phyloP scores from a whole-genome alignment of 1,284 basidiomycete species.

The Ceratobasidium sp. region DNA sequence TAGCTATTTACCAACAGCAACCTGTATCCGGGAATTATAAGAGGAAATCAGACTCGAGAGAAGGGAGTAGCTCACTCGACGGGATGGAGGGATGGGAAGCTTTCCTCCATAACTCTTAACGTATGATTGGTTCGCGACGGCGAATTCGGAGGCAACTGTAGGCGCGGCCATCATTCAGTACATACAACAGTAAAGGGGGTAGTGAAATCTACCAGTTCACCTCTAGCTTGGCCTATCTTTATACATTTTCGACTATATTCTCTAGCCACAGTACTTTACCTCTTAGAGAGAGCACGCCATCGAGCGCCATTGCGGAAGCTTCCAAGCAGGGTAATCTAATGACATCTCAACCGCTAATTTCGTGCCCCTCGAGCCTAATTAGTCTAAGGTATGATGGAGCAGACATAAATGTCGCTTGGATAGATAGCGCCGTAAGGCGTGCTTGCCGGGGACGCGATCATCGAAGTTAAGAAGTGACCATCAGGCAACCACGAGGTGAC shows the following conservation, averaged over 20 bases:
- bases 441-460: neutral
- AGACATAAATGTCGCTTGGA: neutral
- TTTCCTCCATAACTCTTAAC: constrained; percentile 64
- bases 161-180: constrained; percentile 40
- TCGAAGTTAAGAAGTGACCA: too few species aligned
- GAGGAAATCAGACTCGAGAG: constrained; percentile 65
- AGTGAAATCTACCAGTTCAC: neutral
- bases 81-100: constrained; percentile 65
- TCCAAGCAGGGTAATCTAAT: neutral
- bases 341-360: neutral
- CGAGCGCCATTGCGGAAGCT: constrained; percentile 1
- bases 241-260: neutral
- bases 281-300: constrained; percentile 29
- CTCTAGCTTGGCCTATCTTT: neutral
- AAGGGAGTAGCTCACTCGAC: constrained; percentile 57
- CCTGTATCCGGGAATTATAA: neutral
- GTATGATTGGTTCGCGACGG: constrained; percentile 60
- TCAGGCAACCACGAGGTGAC: too few species aligned
- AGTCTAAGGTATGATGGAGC: neutral
- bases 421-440: neutral
- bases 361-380: neutral
- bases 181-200: constrained; percentile 10
- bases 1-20: constrained; percentile 15
- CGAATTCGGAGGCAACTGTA: constrained; percentile 55
- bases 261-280: neutral